Evolutionary conservation across 2,329 filamentous ascomycete genomes (phyloP), one percentile per base, ranked within the genome.

Genomic region (Phialocephala sp.): DNA sequence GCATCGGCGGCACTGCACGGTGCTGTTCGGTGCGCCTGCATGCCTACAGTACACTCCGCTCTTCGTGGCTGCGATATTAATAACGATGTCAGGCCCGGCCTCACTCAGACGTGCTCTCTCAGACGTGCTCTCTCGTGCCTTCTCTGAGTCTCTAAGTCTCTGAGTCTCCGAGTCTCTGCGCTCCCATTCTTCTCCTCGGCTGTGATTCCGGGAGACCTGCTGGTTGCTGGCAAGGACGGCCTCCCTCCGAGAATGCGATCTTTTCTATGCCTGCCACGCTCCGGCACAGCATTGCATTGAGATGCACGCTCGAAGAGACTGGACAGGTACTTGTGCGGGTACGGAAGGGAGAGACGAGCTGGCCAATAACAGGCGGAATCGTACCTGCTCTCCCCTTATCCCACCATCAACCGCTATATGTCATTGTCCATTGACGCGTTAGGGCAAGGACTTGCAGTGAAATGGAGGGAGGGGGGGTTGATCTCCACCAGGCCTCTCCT

Each of bases 401-500:
- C 32, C 20, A 27, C 35, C 52, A 37, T 41, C 32, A 39, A 20
- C 6, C 20, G 18, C 41, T 43, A 35, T 6, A 39, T 12, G 45
- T 18, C 47, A 41, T 56, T 54, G 27, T 24, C 43, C 39, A 47
- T 50, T 57, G 52, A 39, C 37, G 36, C 24, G 18, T 50, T 58
- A 24, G 39, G 54, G 54, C 18, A 54, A 32, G 22, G 24, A 4
- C 24, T 24, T 24, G 24, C 50, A 41, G 12, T 22, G 32, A 18
- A 18, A 56, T 36, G 50, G 35, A 37, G 50, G 36, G 52, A 56
- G 12, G 50, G 35, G 52, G 50, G 36, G 52, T 62, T 56, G 52
- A 57, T 57, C 50, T 47, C 39, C n/a, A n/a, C n/a, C n/a, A n/a
- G n/a, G n/a, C n/a, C n/a, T n/a, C 45, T 55, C 52, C 45, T 52